Evolutionary conservation across 2,329 filamentous ascomycete species (phyloP), one percentile per base, ranked within the genome.

Genomic region (Emmonsiellopsis sp.): DNA sequence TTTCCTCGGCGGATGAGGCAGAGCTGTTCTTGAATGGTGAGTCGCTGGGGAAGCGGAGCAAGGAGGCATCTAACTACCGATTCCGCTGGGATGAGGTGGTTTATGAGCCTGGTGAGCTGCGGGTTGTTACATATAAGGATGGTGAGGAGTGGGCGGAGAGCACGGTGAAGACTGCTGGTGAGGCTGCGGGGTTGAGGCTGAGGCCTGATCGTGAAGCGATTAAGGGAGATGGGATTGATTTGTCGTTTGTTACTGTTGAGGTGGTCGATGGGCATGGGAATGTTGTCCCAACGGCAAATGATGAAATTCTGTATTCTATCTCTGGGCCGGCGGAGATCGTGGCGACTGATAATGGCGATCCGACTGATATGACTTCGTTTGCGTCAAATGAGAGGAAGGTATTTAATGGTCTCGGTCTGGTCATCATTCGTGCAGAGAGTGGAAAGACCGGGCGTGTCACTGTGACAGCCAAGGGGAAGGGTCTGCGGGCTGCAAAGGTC

Each of bases 1-100:
- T 79, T 57, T 71, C 76, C 0, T 66, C 73, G 0, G 78, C 67
- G 2, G 76, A 80, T 56, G 76, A 79, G 58, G 79, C 77, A 3
- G 78, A 81, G 65, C 63, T 81, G 2, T 81, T 80, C 55, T 59
- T 81, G 10, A 81, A 80, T 51, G 76, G 74, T 2, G 58, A 68
- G 41, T 77, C 75, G 0, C 67, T 67, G 2, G 78, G 79, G 1
- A 63, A 70, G 1, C 58, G 67, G 55, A 69, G 64, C 54, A 70
- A 66, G 45, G 66, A 53, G 0, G 48, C 65, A 35, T 66, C 59
- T 11, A 60, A 67, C n/a, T 80, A 78, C 58, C 73, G 78, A 15
- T 74, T 80, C 59, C 72, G 78, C 2, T 81, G 77, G 78, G 76
- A 81, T 58, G 63, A 75, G 2, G 71, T 80, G 1, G 62, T 64